A percentile compares a stretch with the other conserved stretches of the same genome.
Evolutionary conservation across 345 rosid species (phyloP).

Genomic region (Gossypium longicalyx): DNA sequence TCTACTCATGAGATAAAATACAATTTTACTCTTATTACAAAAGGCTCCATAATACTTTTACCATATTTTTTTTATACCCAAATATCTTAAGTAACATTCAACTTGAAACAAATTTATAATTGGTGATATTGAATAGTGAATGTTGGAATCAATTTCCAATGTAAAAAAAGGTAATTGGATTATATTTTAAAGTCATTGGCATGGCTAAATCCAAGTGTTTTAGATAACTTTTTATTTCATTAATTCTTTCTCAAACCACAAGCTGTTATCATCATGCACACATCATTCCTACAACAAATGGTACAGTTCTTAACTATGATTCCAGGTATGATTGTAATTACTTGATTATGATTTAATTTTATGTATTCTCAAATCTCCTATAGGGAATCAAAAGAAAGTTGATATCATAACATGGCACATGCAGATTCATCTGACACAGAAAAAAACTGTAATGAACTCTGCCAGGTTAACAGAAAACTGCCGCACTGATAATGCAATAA

Average conservation of each 20-base stretch:
- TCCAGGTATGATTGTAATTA: neutral
- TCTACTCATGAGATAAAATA: too few species aligned
- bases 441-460: constrained; percentile 10
- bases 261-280: constrained; percentile 7
- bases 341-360: neutral
- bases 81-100: too few species aligned
- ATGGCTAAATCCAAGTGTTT: too few species aligned
- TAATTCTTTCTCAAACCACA: neutral
- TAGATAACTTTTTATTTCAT: neutral
- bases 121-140: too few species aligned
- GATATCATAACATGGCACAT: constrained; percentile 19
- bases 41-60: too few species aligned
- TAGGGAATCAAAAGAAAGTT: constrained; percentile 12
- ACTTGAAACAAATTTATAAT: too few species aligned
- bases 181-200: too few species aligned
- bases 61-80: too few species aligned
- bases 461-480: constrained; percentile 29
- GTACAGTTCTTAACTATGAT: neutral
- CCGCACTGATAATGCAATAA: neutral
- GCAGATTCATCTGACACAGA: constrained; percentile 8
- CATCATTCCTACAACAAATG: neutral
- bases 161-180: too few species aligned
- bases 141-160: too few species aligned
- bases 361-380: neutral
- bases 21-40: too few species aligned